These are phyloP conservation scores for Dactylonectria estremocensis DNA, from an alignment of 2,329 filamentous ascomycete genomes.

Conservation along the genomic window DNA sequence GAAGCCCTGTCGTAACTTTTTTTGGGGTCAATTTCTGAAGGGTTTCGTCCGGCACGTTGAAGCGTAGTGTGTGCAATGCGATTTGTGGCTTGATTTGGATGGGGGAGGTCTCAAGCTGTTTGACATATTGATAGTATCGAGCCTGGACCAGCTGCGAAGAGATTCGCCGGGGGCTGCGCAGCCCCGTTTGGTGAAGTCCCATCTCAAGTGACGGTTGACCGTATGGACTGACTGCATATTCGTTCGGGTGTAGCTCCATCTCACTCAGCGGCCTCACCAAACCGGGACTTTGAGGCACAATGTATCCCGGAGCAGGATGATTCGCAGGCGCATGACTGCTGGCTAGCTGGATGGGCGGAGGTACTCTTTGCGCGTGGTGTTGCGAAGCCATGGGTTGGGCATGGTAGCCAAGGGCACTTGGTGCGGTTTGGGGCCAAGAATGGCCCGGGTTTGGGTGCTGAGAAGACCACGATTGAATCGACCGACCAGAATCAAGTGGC, in stretches of 20 bases:
- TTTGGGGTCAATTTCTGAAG: slow-evolving; percentile 55
- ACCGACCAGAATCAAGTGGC: neutral
- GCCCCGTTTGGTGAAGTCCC: slow-evolving; percentile 63
- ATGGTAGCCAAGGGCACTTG: neutral
- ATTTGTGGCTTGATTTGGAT: slow-evolving; percentile 53
- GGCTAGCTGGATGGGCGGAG: neutral
- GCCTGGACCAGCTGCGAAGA: slow-evolving; percentile 45
- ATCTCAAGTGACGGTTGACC: slow-evolving; percentile 59
- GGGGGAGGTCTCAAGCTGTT: slow-evolving; percentile 66
- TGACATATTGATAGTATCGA: slow-evolving; percentile 72
- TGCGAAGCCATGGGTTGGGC: neutral
- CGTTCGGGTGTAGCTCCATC: slow-evolving; percentile 43
- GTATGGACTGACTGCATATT: slow-evolving; percentile 60
- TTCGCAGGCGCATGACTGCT: neutral
- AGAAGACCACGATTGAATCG: neutral
- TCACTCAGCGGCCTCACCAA: neutral
- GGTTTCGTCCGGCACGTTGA: slow-evolving; percentile 60
- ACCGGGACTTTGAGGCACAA: neutral
- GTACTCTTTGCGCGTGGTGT: slow-evolving; percentile 2
- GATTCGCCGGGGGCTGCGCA: slow-evolving; percentile 65
- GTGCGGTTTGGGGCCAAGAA: neutral
- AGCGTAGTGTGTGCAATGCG: slow-evolving; percentile 61
- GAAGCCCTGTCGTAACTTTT: slow-evolving; percentile 49
- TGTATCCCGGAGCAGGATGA: neutral
- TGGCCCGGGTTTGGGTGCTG: neutral